Conservation (phyloP, 352 stramenopile species). For the Ophiocytium majus region DNA sequence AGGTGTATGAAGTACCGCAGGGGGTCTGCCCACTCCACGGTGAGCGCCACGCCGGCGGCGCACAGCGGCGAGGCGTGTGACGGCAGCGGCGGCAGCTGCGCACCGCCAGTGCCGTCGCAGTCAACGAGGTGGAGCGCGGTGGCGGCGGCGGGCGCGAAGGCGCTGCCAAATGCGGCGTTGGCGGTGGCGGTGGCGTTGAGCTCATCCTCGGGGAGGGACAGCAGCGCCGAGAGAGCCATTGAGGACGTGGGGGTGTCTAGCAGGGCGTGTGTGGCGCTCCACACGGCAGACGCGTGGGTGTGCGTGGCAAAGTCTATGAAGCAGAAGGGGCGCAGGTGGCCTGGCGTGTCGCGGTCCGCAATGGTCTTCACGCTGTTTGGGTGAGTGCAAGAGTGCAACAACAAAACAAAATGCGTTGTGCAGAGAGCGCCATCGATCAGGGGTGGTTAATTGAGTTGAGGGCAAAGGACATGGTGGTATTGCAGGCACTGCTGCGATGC, state of each 20-base stretch:
- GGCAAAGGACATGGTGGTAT: too few species aligned
- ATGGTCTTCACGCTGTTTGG: slow-evolving; percentile 41
- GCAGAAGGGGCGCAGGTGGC: slow-evolving; percentile 50
- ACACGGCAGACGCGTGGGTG: slow-evolving; percentile 33
- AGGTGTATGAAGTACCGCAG: slow-evolving; percentile 55
- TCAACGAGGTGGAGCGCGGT: too few species aligned
- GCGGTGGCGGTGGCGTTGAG: neutral
- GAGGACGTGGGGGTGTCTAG: neutral
- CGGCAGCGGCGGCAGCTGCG: neutral
- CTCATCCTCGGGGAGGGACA: neutral
- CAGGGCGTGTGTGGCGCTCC: neutral
- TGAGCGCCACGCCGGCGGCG: slow-evolving; percentile 30
- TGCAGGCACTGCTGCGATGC: too few species aligned
- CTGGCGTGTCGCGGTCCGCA: slow-evolving; percentile 29
- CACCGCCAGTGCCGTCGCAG: neutral
- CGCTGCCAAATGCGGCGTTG: too few species aligned
- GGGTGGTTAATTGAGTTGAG: too few species aligned
- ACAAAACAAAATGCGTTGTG: too few species aligned
- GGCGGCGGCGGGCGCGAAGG: too few species aligned
- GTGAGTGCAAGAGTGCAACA: too few species aligned
- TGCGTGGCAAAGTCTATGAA: slow-evolving; percentile 52
- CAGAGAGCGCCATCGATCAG: too few species aligned
- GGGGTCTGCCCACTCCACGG: slow-evolving; percentile 53
- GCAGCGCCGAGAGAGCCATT: neutral
- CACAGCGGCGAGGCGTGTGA: too few species aligned